These are phyloP conservation scores for Ulota crispa DNA, from an alignment of 225 moss, liverwort and hornwort genomes.

Conservation along the genomic window DNA sequence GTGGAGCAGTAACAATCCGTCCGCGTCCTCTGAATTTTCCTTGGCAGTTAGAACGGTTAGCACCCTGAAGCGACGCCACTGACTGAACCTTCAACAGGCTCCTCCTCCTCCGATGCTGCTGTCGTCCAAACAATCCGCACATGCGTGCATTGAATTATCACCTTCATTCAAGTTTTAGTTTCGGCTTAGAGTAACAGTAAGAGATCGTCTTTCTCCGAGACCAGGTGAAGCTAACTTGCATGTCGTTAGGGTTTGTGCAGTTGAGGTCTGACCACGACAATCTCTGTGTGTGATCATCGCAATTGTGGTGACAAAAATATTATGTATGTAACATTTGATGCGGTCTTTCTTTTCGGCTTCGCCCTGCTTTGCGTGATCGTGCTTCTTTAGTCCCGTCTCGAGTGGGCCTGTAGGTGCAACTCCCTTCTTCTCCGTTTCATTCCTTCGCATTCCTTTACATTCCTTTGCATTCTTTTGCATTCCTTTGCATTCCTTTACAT, in stretches of 20 bases:
- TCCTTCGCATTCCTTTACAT: neutral
- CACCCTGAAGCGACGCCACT: conserved; percentile 7
- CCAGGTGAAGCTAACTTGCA: neutral
- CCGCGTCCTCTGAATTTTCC: neutral
- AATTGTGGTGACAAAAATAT: neutral
- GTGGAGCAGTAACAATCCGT: neutral
- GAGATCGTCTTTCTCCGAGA: neutral
- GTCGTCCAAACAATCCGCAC: neutral
- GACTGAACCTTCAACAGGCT: neutral
- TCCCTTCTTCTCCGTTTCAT: neutral
- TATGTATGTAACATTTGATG: neutral
- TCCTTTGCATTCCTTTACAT: neutral
- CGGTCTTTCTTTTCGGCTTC: conserved; percentile 8
- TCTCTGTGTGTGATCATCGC: neutral
- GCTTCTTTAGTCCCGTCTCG: conserved; percentile 8
- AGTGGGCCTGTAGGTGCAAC: conserved; percentile 22
- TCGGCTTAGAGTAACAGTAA: neutral
- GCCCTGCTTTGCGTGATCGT: conserved; percentile 9
- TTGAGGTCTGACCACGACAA: neutral
- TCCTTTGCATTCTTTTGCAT: neutral
- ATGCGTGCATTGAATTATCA: neutral
- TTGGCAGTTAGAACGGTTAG: conserved; percentile 23
- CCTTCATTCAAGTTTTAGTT: neutral
- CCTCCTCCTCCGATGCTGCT: neutral
- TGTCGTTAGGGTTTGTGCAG: neutral